Percentiles rank a stretch among this genome's conserved stretches.
phyloP scores from a whole-genome alignment of 2,329 filamentous ascomycete species.

The Neurospora crassa region DNA sequence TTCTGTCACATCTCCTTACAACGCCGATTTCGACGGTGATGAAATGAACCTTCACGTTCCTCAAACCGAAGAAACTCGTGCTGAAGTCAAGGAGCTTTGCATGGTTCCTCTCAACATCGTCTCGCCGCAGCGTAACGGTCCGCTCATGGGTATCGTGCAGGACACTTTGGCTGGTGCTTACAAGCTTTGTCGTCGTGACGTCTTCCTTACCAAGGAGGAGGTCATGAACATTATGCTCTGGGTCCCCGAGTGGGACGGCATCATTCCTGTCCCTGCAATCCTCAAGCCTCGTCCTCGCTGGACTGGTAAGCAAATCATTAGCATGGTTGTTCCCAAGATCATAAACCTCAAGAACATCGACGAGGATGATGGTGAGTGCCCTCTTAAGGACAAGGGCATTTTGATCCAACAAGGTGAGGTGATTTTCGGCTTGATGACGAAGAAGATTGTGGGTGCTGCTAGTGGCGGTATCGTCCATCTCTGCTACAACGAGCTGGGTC shows the following conservation, averaged over 20 bases:
- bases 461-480: slow-evolving; percentile 89
- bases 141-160: slow-evolving; percentile 98
- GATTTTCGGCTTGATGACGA: slow-evolving; percentile 81
- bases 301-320: slow-evolving; percentile 97
- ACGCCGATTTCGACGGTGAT: slow-evolving; percentile 99
- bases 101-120: slow-evolving; percentile 99
- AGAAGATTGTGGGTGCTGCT: slow-evolving; percentile 88
- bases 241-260: slow-evolving; percentile 95
- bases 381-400: slow-evolving; percentile 66
- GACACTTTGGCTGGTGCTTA: slow-evolving; percentile 94
- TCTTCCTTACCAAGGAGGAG: slow-evolving; percentile 80
- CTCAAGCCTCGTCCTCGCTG: slow-evolving; percentile 84
- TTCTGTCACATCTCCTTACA: slow-evolving; percentile 97
- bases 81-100: slow-evolving; percentile 88
- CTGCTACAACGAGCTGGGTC: slow-evolving; percentile 89
- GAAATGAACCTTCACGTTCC: slow-evolving; percentile 99
- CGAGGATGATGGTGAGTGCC: slow-evolving; percentile 45
- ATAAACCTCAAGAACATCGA: slow-evolving; percentile 68
- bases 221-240: slow-evolving; percentile 97
- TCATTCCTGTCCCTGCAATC: slow-evolving; percentile 89
- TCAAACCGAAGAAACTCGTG: slow-evolving; percentile 91
- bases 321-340: slow-evolving; percentile 79
- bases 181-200: slow-evolving; percentile 89
- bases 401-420: slow-evolving; percentile 81
- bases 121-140: slow-evolving; percentile 91